Evolutionary conservation across 495 filamentous ascomycete genomes (phyloP).

Genomic region (Aspergillus steynii): DNA sequence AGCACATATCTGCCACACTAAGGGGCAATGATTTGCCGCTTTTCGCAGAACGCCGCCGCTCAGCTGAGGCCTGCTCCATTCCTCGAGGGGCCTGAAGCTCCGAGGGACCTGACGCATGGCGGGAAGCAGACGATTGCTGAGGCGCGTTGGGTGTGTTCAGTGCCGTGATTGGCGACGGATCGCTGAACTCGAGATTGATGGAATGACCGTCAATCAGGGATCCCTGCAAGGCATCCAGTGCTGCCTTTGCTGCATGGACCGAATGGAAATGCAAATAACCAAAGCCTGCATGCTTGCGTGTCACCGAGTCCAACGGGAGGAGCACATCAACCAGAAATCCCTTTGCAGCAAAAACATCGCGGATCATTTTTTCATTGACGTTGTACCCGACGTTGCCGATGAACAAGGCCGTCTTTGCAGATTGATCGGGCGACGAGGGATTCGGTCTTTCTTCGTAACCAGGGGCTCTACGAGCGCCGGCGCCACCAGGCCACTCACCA

Average conservation of each 20-base stretch:
- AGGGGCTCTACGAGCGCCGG: background rate
- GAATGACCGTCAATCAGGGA: conserved; percentile 74
- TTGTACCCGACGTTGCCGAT: conserved; percentile 90
- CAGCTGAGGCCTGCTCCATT: background rate
- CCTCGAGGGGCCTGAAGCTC: conserved; percentile 7
- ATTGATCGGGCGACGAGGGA: conserved; percentile 20
- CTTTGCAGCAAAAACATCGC: conserved; percentile 73
- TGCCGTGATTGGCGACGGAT: conserved; percentile 29
- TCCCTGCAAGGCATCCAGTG: conserved; percentile 73
- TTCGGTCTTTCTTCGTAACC: conserved; percentile 39
- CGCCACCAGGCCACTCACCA: background rate
- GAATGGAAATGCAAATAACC: conserved; percentile 83
- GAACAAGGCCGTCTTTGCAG: conserved; percentile 77
- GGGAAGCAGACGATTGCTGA: background rate
- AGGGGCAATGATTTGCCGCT: background rate
- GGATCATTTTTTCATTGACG: conserved; percentile 69
- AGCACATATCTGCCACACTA: conserved; percentile 8
- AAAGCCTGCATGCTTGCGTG: conserved; percentile 85
- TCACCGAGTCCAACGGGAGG: conserved; percentile 81
- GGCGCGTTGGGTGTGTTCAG: conserved; percentile 13
- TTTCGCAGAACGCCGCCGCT: background rate
- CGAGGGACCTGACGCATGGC: background rate
- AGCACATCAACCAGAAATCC: conserved; percentile 70
- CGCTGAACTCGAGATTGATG: conserved; percentile 84
- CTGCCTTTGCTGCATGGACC: conserved; percentile 74